Base-by-base conservation (phyloP, 116 monocot genomes). In the Zostera marina region DNA sequence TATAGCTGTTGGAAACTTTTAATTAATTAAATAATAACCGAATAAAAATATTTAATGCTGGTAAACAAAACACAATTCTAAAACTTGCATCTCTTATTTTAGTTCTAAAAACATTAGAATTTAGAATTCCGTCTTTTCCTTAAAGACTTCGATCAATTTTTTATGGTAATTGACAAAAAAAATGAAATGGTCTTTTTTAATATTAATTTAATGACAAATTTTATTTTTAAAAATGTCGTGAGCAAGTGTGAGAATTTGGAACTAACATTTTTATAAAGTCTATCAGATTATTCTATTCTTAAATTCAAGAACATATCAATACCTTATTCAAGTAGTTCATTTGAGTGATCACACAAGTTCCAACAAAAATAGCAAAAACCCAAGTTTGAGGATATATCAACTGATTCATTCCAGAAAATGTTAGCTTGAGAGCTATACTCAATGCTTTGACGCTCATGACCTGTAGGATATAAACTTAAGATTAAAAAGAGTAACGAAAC, bases 281-380 rank as follows among this genome's bases (percentile, higher is more conserved):
- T n/a, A n/a, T n/a, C n/a, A 47, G 12, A 47, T 47, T 11, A 47
- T 47, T 47, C 32, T 32, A 2, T 32, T 32, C 32, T 32, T 32
- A 32, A 32, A 32, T 32, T 32, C 1, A 3, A 32, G 4, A 5
- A 32, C 32, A 32, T 0, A 5, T 32, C 32, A 32, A 32, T 80
- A 92, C 81, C 87, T 92, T 92, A 68, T 87, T 92, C n/a, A 92
- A 73, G 77, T 92, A 92, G 64, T 87, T 92, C 77, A 84, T 78
- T 65, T 87, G 87, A 8, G 77, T 87, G 11, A 92, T 39, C 3
- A 92, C 70, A 63, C 83, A 92, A 66, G 72, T 63, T 32, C 70
- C 24, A n/a, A 92, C 87, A 40, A 92, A 54, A 60, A 87, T 45
- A 21, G 79, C 68, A 44, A 92, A 92, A 43, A 62, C 68, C 92